Conservation (phyloP, 345 rosid genomes). For the Conringia planisiliqua region DNA sequence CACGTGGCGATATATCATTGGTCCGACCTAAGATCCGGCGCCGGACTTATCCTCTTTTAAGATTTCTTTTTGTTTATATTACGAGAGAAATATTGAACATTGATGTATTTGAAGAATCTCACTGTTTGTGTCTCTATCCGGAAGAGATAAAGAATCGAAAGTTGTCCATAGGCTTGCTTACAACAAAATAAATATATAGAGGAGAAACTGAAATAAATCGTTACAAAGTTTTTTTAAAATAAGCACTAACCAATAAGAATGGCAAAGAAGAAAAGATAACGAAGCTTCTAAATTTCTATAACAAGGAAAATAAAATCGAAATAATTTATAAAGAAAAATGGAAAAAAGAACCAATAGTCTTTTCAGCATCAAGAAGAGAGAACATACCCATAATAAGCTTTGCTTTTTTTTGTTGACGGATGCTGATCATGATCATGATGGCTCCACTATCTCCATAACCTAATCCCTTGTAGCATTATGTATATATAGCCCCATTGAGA, state of each 20-base stretch:
- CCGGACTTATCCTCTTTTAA: slow-evolving; percentile 27
- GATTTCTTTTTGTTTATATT: slow-evolving; percentile 3
- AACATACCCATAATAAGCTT: slow-evolving; percentile 19
- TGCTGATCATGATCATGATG: slow-evolving; percentile 18
- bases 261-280: slow-evolving; percentile 17
- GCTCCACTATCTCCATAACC: slow-evolving; percentile 28
- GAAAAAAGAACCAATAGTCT: slow-evolving; percentile 19
- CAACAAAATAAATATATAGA: not conserved
- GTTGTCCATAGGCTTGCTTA: slow-evolving; percentile 6
- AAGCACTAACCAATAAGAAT: slow-evolving; percentile 9
- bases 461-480: slow-evolving; percentile 22
- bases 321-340: not conserved
- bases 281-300: slow-evolving; percentile 21
- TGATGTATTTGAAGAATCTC: slow-evolving; percentile 25
- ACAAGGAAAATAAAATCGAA: not conserved
- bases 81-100: slow-evolving; percentile 18
- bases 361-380: slow-evolving; percentile 29
- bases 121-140: slow-evolving; percentile 27
- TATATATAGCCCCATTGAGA: slow-evolving; percentile 30
- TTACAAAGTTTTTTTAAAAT: not conserved
- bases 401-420: not conserved
- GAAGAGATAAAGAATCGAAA: slow-evolving; percentile 6
- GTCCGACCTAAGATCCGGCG: slow-evolving; percentile 22
- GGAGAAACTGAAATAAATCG: not conserved
- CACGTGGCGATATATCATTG: slow-evolving; percentile 18